Evolutionary conservation across 2,329 filamentous ascomycete species (phyloP).

Genomic region (Fusarium odoratissimum): DNA sequence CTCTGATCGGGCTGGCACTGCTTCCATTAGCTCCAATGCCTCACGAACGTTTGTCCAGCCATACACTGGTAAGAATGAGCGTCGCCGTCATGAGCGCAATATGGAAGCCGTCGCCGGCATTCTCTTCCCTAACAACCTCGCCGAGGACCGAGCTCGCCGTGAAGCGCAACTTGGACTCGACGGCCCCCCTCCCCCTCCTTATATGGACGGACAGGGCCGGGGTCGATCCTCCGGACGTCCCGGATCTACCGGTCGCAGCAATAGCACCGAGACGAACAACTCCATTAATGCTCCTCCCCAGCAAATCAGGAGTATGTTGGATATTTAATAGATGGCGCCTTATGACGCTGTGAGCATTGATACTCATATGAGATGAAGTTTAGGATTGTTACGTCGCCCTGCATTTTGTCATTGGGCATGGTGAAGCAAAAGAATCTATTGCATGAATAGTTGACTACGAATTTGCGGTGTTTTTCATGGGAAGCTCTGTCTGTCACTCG

Average conservation of each 20-base stretch:
- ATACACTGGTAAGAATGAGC: constrained; percentile 58
- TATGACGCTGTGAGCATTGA: neutral
- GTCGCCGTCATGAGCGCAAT: constrained; percentile 58
- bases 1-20: constrained; percentile 47
- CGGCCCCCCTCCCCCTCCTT: constrained; percentile 57
- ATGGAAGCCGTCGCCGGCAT: constrained; percentile 57
- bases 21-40: constrained; percentile 35
- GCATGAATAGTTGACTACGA: constrained; percentile 17
- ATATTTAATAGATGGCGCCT: constrained; percentile 54
- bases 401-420: constrained; percentile 14
- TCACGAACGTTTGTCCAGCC: constrained; percentile 25
- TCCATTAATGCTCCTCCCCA: constrained; percentile 63
- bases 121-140: constrained; percentile 60
- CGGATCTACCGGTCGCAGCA: constrained; percentile 54
- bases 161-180: constrained; percentile 57
- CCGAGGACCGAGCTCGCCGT: constrained; percentile 49
- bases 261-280: constrained; percentile 59
- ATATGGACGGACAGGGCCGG: constrained; percentile 47
- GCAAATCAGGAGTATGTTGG: constrained; percentile 68
- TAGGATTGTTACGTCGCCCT: constrained; percentile 4
- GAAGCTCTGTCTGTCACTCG: neutral
- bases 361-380: neutral
- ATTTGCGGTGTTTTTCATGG: constrained; percentile 3
- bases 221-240: constrained; percentile 41
- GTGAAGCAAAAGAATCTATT: constrained; percentile 19